Percentiles rank a stretch among this genome's conserved stretches.
Conservation (phyloP, 169 alveolate genomes). For the Plasmodium cynomolgi region DNA sequence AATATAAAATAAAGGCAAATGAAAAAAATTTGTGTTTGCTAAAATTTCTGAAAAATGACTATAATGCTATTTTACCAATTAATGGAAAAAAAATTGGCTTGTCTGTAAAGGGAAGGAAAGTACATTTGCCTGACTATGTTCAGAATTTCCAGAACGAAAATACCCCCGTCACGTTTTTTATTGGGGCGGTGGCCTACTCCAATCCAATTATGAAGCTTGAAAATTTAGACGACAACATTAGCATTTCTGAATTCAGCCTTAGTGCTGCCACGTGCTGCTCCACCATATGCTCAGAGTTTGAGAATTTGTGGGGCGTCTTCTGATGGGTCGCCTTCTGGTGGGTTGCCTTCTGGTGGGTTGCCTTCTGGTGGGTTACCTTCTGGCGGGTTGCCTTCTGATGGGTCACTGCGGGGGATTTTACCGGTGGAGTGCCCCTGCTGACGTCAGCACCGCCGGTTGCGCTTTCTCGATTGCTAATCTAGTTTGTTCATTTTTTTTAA, state of each 20-base stretch:
- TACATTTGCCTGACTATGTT: slow-evolving; percentile 80
- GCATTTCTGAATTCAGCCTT: slow-evolving; percentile 88
- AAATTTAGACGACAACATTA: slow-evolving; percentile 84
- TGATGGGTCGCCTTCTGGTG: neutral
- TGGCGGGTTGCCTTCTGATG: no score
- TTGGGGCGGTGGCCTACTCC: slow-evolving; percentile 91
- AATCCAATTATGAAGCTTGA: slow-evolving; percentile 85
- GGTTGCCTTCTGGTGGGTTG: no score
- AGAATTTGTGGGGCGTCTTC: slow-evolving; percentile 78
- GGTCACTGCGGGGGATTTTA: neutral
- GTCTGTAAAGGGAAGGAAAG: slow-evolving; percentile 84
- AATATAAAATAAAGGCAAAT: slow-evolving; percentile 86
- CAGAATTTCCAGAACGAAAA: slow-evolving; percentile 77
- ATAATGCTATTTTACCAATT: slow-evolving; percentile 84
- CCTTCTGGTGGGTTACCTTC: no score
- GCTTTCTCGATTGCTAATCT: neutral
- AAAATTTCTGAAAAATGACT: slow-evolving; percentile 87
- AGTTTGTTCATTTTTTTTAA: neutral
- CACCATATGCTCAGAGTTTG: slow-evolving; percentile 86
- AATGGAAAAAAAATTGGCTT: slow-evolving; percentile 88
- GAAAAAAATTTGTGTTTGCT: slow-evolving; percentile 83
- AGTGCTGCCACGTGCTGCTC: slow-evolving; percentile 92
- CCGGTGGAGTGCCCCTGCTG: neutral
- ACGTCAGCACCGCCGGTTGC: neutral
- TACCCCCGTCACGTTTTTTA: slow-evolving; percentile 85